Evolutionary conservation across 2,329 filamentous ascomycete genomes (phyloP), one percentile per base, ranked within the genome.

Genomic region (Fusarium sterilihyphosum): DNA sequence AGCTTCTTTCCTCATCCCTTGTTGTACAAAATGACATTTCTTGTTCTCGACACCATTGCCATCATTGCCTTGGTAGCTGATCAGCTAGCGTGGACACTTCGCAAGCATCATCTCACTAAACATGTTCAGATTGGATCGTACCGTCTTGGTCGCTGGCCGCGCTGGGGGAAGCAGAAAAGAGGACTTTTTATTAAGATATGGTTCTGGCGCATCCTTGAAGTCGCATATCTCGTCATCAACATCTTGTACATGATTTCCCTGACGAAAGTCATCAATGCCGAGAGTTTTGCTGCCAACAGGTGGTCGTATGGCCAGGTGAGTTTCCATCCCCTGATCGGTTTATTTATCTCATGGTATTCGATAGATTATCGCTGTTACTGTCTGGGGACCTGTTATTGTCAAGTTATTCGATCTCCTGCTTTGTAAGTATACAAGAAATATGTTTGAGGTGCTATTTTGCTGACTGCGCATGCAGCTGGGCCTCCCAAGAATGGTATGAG

Each of bases 351-450:
- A 56, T 29, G 20, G 16, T 13, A 29, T 7, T 29, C 12, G 14
- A 31, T 56, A 56, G 52, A 84, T 83, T 61, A 83, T 84, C 47
- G 82, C 82, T 44, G 81, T 83, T 40, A 83, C 82, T 0, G 81
- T 83, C 10, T 84, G 82, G 82, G 82, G 82, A 0, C 82, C 82
- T 14, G 81, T 84, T 66, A 83, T 84, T 61, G 81, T 84, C 47
- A 83, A 84, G 61, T 61, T 83, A n/a, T 81, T 84, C 65, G 80
- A 83, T 43, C 76, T 84, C 7, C 75, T 82, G 18, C 61, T 83
- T n/a, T 82, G 82, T 83, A 74, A 79, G 82, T 73, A 41, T 40
- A 38, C n/a, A 26, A 35, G 44, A 26, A 47, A 38, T 18, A 17
- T 43, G 22, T 17, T 43, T 8, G 8, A 22, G 20, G 38, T 53